Evolutionary conservation across 1,139 yeast species (phyloP).

Genomic region (Protomyces arabidopsidicola): DNA sequence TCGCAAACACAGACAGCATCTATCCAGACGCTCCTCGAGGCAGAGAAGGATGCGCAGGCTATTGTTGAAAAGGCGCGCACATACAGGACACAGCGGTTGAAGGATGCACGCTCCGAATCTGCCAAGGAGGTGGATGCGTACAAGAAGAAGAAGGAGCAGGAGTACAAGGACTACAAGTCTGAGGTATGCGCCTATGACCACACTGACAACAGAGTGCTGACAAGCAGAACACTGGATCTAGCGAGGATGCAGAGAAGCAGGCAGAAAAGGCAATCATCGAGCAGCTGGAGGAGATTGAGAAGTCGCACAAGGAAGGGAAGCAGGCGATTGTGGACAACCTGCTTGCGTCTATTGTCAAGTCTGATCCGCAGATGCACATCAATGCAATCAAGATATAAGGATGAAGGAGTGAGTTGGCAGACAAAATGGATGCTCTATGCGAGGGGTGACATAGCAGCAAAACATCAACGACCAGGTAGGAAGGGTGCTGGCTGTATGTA

Average conservation of each 20-base stretch:
- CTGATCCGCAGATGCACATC: conserved; percentile 75
- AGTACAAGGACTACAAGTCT: conserved; percentile 65
- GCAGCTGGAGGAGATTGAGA: conserved; percentile 59
- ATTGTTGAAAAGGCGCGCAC: conserved; percentile 72
- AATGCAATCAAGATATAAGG: conserved; percentile 50
- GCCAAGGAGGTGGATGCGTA: conserved; percentile 81
- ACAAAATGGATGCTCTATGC: no score
- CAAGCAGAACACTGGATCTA: conserved; percentile 55
- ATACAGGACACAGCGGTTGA: conserved; percentile 67
- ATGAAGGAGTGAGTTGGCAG: background rate
- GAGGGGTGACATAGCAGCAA: no score
- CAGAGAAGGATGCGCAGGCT: conserved; percentile 95
- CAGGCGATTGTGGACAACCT: conserved; percentile 65
- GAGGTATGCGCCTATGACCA: conserved; percentile 40
- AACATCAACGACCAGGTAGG: no score
- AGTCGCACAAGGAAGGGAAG: conserved; percentile 60
- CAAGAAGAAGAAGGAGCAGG: conserved; percentile 77
- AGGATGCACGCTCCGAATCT: conserved; percentile 93
- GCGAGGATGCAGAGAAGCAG: conserved; percentile 63
- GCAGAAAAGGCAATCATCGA: conserved; percentile 49
- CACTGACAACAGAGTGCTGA: background rate
- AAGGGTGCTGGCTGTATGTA: no score
- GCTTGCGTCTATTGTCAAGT: conserved; percentile 71
- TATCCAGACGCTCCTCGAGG: conserved; percentile 42
- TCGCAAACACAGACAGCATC: conserved; percentile 24